Base-by-base conservation (phyloP, 306 rosid species). In the Fagus sylvatica region DNA sequence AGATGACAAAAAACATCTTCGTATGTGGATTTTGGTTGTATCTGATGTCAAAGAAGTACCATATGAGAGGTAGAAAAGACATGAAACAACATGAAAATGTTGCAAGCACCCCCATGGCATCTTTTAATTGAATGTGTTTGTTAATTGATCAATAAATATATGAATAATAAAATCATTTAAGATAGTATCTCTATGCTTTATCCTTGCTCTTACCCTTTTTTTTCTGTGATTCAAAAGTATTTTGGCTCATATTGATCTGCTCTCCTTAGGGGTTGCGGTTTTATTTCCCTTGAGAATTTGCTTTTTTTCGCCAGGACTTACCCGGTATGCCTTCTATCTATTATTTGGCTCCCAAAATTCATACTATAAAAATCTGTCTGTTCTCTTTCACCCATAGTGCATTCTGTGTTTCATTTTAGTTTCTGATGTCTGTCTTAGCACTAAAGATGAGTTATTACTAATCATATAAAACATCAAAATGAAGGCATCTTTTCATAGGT, bases 401-500 rank as follows among this genome's bases (percentile, higher is more conserved):
- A 46, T 43, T 77, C 34, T 41, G 43, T 60, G 43, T 65, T 42
- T 71, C 72, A 62, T 74, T 78, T 69, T 76, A 71, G 72, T 76
- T 87, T 74, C 81, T 61, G 62, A 56, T 61, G 73, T 39, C 22
- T 42, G 56, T 67, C 54, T 53, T 51, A 72, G 80, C 59, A 75
- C 74, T 49, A 71, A 83, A 75, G 9, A 73, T 66, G 90, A 82
- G 71, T 79, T 81, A 81, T 84, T 80, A 88, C 98, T 92, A 86
- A 92, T 88, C 71, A 69, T 80, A 76, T 79, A 78, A 80, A 83
- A 85, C 85, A 91, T 85, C 89, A 89, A 89, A 86, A 88, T 87
- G 94, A 89, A 95, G 99, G 97, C 87, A 79, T 93, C 97, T 86
- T 95, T 95, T 76, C 96, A 83, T 82, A 93, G 91, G 95, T 82